phyloP scores from a whole-genome alignment of 306 rosid genomes.

The Trifolium pratense region DNA sequence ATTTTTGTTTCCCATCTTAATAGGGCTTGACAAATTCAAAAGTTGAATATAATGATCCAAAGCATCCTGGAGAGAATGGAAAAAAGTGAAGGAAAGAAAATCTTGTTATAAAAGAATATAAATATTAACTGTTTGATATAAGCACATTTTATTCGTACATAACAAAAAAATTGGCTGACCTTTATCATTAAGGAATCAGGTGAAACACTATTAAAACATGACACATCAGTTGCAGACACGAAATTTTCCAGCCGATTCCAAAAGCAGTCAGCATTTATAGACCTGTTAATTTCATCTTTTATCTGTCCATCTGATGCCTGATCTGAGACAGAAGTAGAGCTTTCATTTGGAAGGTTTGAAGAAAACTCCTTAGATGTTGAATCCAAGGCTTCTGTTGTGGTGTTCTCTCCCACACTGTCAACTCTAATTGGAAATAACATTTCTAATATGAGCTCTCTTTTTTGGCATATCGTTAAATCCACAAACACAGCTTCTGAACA shows the following conservation, averaged over 20 bases:
- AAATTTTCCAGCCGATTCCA: constrained; percentile 41
- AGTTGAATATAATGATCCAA: constrained; percentile 20
- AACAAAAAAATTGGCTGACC: constrained; percentile 24
- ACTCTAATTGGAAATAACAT: constrained; percentile 40
- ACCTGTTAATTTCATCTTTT: neutral
- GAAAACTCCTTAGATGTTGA: constrained; percentile 1
- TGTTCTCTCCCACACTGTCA: constrained; percentile 7
- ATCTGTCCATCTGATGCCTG: neutral
- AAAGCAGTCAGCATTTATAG: neutral
- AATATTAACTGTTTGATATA: neutral
- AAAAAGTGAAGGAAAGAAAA: neutral
- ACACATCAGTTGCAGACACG: neutral
- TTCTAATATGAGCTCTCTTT: constrained; percentile 35
- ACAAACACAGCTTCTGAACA: constrained; percentile 50
- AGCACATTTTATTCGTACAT: neutral
- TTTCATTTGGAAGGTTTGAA: neutral
- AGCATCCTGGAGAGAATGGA: constrained; percentile 2
- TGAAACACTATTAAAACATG: too few relatives aligned
- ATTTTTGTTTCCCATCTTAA: neutral
- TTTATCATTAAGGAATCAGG: neutral
- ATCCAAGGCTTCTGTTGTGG: constrained; percentile 5
- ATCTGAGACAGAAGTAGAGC: neutral
- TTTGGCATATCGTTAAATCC: constrained; percentile 40
- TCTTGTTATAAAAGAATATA: neutral
- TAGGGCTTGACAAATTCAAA: constrained; percentile 6